Evolutionary conservation across 441 rosid genomes (phyloP), one percentile per base, ranked within the genome.

Genomic region (Erodium trifolium): DNA sequence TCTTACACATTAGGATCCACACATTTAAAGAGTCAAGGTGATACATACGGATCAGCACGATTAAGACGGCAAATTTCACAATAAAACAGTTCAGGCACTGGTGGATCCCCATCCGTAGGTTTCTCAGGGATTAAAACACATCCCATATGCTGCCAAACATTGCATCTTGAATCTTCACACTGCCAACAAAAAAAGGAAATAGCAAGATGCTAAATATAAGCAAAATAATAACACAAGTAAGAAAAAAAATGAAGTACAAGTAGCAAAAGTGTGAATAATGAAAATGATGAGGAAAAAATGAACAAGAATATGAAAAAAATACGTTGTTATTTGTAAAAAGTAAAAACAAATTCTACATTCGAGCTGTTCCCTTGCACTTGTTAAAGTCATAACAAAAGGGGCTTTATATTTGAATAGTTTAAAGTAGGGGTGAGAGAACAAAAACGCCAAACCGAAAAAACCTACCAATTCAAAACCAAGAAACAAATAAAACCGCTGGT

Each of bases 21-120:
- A 59, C 31, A 31, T 12, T n/a, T 12, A 13, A 63, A 31, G 18
- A 63, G 66, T 11, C 53, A 29, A 51, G 68, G 59, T 23, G 68
- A 72, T 75, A 78, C 97, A 14, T 87, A 95, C 99, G 98, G 99
- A 74, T 95, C 99, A 78, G 97, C 96, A 67, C 97, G 88, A 73
- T 82, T 75, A 60, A 95, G 96, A 67, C 99, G 92, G 77, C 98
- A 95, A 65, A 86, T 75, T 82, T 95, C 99, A 75, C 99, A 95
- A 70, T 85, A 92, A 80, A 88, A 95, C 67, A 81, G 43, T 39
- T 95, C 91, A n/a, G 97, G 97, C 82, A 80, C 57, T 47, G 79
- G 86, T n/a, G 79, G 84, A 81, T 16, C 82, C 63, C 84, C 88
- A 67, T 95, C 96, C 76, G 71, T 71, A 29, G 90, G 85, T 74